phyloP scores from a whole-genome alignment of 331 rosid species.

The Malus hybrid region DNA sequence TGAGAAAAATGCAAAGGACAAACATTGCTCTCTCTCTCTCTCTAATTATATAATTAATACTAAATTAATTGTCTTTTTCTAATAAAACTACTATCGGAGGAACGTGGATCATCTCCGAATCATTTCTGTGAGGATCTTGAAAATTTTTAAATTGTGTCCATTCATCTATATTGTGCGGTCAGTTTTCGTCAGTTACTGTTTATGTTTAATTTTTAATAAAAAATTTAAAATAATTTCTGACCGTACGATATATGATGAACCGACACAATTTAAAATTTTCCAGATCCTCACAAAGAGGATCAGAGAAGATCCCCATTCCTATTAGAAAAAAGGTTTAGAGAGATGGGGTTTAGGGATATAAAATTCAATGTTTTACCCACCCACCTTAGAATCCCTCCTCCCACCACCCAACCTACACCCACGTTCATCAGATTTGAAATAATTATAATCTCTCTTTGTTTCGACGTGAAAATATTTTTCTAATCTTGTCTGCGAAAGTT shows the following conservation, averaged over 20 bases:
- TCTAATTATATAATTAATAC: neutral
- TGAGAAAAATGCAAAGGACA: neutral
- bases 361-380: conserved; percentile 8
- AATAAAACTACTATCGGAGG: neutral
- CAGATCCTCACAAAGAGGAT: no score
- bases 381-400: neutral
- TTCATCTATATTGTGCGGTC: fast-evolving
- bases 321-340: neutral
- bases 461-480: neutral
- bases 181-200: neutral
- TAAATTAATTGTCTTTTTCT: neutral
- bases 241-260: fast-evolving
- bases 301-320: no score
- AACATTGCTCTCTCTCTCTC: neutral
- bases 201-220: no score
- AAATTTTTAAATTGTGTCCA: fast-evolving
- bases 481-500: neutral
- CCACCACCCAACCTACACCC: neutral
- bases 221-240: no score
- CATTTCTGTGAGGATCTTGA: fast-evolving
- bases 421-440: conserved; percentile 3
- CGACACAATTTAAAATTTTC: fast-evolving
- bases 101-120: no score
- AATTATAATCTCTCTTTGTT: neutral
- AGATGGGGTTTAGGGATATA: neutral